These are phyloP conservation scores for Aspergillus tubingensis DNA, from an alignment of 2,329 filamentous ascomycete genomes.

Conservation along the genomic window DNA sequence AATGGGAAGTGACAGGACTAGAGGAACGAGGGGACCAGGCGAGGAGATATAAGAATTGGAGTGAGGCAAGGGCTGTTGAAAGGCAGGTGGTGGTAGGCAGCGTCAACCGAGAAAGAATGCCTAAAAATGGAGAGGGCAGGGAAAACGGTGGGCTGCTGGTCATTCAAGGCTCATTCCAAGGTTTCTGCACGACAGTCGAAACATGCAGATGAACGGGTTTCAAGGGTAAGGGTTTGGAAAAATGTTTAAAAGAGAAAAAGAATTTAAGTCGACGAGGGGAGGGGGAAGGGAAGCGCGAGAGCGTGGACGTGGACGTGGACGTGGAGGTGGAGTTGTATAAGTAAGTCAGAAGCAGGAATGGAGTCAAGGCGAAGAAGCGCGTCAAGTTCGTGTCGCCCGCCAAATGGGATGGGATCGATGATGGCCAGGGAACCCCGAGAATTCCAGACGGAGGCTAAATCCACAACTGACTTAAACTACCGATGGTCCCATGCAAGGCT, in stretches of 20 bases:
- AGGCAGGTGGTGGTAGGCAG: conserved; percentile 9
- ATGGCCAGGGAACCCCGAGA: background rate
- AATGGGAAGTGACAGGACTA: background rate
- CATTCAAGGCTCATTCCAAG: conserved; percentile 8
- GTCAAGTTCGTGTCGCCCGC: conserved; percentile 18
- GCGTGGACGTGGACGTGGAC: background rate
- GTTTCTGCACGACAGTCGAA: conserved; percentile 12
- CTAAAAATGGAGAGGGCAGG: conserved; percentile 9
- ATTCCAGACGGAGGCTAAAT: conserved; percentile 1
- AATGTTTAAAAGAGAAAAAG: background rate
- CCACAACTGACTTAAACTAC: background rate
- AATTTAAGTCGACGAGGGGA: background rate
- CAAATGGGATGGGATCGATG: background rate
- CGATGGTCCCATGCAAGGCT: conserved; percentile 4
- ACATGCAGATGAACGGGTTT: conserved; percentile 14
- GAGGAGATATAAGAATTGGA: conserved; percentile 12
- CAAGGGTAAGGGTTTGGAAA: background rate
- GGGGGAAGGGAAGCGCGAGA: background rate
- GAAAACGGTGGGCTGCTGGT: background rate
- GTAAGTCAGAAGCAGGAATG: background rate
- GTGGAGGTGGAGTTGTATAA: conserved; percentile 3
- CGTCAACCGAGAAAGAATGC: conserved; percentile 14
- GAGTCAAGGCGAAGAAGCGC: conserved; percentile 8
- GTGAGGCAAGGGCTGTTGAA: conserved; percentile 10
- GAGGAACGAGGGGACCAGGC: conserved; percentile 10